Percentiles rank a stretch among this genome's conserved stretches.
Conservation (phyloP, 2,329 filamentous ascomycete genomes). For the Fusarium luffae region DNA sequence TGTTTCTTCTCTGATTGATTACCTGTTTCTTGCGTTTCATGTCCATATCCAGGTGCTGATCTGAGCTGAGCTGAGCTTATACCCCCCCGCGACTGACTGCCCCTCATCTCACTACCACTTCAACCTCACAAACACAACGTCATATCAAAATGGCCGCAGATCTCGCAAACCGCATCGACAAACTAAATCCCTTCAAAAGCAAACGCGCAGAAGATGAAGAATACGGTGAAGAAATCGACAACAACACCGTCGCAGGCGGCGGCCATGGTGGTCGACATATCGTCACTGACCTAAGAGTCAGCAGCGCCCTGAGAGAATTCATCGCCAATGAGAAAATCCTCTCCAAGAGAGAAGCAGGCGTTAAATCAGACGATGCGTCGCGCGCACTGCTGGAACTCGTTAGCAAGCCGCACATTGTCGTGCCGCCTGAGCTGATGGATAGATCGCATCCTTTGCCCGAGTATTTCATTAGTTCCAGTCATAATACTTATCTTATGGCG, state of each 20-base stretch:
- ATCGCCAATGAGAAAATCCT: constrained; percentile 65
- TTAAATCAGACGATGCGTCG: constrained; percentile 56
- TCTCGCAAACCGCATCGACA: constrained; percentile 45
- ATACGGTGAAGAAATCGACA: constrained; percentile 49
- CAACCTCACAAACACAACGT: constrained; percentile 10
- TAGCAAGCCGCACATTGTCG: constrained; percentile 66
- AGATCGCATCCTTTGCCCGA: constrained; percentile 71
- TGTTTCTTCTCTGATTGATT: neutral
- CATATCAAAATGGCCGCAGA: constrained; percentile 40
- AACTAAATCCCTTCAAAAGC: constrained; percentile 47
- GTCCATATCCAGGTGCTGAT: neutral
- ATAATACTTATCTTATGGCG: constrained; percentile 78
- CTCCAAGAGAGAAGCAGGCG: constrained; percentile 58
- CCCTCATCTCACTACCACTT: constrained; percentile 29
- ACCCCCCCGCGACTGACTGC: constrained; percentile 20
- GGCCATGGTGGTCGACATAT: constrained; percentile 64
- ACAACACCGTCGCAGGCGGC: constrained; percentile 66
- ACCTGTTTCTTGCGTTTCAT: neutral
- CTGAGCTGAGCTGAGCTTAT: constrained; percentile 13
- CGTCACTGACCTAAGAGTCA: constrained; percentile 67
- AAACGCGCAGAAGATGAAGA: constrained; percentile 50
- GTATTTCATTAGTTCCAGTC: constrained; percentile 78
- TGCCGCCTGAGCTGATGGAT: constrained; percentile 66
- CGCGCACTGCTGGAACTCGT: constrained; percentile 63
- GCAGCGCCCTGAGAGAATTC: constrained; percentile 66